phyloP scores from a whole-genome alignment of 306 rosid genomes.

The Myrica gale region DNA sequence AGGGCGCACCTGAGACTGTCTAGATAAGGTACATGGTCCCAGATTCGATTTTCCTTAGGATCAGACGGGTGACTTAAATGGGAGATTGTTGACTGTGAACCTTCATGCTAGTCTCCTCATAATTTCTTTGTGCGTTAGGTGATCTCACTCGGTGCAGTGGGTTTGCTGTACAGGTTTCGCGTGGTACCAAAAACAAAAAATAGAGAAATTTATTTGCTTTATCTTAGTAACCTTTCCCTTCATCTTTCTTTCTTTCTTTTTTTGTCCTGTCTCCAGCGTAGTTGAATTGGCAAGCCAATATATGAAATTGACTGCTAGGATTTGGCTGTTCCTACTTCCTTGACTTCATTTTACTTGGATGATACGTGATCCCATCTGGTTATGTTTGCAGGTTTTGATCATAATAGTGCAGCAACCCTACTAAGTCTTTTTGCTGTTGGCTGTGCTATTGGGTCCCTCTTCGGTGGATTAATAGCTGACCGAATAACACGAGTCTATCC shows the following conservation, averaged over 20 bases:
- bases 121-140: too few relatives aligned
- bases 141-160: too few relatives aligned
- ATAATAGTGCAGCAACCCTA: slow-evolving; percentile 72
- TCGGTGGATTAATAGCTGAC: slow-evolving; percentile 87
- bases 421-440: slow-evolving; percentile 86
- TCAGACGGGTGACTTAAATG: too few relatives aligned
- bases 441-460: slow-evolving; percentile 74
- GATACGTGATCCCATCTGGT: slow-evolving; percentile 22
- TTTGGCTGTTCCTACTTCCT: not conserved
- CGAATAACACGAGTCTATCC: slow-evolving; percentile 59
- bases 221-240: not conserved
- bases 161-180: too few relatives aligned
- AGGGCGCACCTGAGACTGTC: too few relatives aligned
- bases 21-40: too few relatives aligned
- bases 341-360: not conserved
- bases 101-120: too few relatives aligned
- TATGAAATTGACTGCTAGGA: not conserved
- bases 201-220: not conserved
- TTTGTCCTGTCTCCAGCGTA: not conserved
- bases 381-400: slow-evolving; percentile 70
- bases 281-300: not conserved
- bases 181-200: too few relatives aligned
- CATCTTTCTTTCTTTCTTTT: too few relatives aligned
- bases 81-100: too few relatives aligned
- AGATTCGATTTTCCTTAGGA: too few relatives aligned